These are phyloP conservation scores for Ilex asprella DNA, from an alignment of 257 asterid species.

Conservation along the genomic window DNA sequence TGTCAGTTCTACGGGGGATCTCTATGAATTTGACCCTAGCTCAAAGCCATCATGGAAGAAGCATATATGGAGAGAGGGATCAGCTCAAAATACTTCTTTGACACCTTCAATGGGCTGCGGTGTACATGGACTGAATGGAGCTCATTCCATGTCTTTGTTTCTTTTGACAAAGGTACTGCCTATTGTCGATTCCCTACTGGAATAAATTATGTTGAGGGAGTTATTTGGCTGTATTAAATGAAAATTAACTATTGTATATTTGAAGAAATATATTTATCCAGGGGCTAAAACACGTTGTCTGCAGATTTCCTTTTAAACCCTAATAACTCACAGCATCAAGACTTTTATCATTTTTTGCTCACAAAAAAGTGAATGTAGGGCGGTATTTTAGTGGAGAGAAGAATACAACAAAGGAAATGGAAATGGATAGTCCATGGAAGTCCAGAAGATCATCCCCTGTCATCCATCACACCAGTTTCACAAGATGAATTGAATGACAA, in stretches of 20 bases:
- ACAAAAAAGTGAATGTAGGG: conserved; percentile 22
- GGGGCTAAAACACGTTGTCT: too few species aligned
- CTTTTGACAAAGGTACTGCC: conserved; percentile 55
- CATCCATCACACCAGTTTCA: conserved; percentile 61
- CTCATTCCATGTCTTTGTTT: conserved; percentile 53
- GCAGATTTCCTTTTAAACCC: too few species aligned
- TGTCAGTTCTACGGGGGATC: conserved; percentile 74
- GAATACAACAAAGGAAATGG: conserved; percentile 70
- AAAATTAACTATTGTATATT: too few species aligned
- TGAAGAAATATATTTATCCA: too few species aligned
- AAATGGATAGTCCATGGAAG: conserved; percentile 77
- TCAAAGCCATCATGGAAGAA: conserved; percentile 91
- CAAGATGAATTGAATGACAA: conserved; percentile 31
- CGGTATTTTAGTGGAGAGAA: conserved; percentile 65
- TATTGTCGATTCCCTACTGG: background rate
- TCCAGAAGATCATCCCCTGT: conserved; percentile 48
- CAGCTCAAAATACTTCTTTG: conserved; percentile 31
- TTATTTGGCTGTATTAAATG: too few species aligned
- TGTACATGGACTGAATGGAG: conserved; percentile 39
- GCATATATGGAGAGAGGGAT: conserved; percentile 49
- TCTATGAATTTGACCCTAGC: conserved; percentile 60
- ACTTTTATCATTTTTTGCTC: too few species aligned
- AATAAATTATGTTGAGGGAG: too few species aligned
- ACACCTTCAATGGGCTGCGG: conserved; percentile 48
- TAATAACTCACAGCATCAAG: too few species aligned